A percentile compares a stretch with the other conserved stretches of the same genome.
Conservation (phyloP, 2,329 filamentous ascomycete species). For the Tolypocladium sp. region DNA sequence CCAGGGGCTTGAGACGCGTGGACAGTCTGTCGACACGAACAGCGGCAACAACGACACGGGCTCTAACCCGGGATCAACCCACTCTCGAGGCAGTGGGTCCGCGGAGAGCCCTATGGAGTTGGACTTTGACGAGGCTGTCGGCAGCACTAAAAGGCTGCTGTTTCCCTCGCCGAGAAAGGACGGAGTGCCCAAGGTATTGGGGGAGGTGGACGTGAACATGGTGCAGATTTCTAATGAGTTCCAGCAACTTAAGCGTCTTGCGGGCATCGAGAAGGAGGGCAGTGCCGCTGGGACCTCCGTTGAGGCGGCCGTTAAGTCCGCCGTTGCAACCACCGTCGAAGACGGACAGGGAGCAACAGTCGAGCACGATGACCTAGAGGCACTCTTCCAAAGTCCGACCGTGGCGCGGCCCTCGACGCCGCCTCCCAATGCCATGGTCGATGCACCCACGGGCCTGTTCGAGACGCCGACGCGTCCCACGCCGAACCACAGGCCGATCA, state of each 20-base stretch:
- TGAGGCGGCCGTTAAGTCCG: background rate
- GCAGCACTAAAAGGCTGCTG: conserved; percentile 57
- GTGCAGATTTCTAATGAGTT: conserved; percentile 32
- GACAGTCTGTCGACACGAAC: background rate
- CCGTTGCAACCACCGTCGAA: conserved; percentile 6
- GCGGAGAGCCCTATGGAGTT: conserved; percentile 47
- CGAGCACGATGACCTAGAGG: conserved; percentile 46
- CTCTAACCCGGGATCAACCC: conserved; percentile 33
- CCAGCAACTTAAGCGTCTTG: conserved; percentile 21
- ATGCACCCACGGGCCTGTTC: conserved; percentile 34
- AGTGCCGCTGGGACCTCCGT: too few species aligned
- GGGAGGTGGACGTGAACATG: conserved; percentile 46
- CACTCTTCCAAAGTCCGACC: conserved; percentile 56
- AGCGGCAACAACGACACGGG: conserved; percentile 7
- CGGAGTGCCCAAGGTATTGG: conserved; percentile 51
- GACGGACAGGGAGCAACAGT: conserved; percentile 11
- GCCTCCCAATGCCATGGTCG: conserved; percentile 34
- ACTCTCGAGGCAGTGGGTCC: conserved; percentile 46
- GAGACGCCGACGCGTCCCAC: conserved; percentile 57
- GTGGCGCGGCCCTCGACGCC: conserved; percentile 39
- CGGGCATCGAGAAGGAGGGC: conserved; percentile 33
- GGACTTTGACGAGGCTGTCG: conserved; percentile 37
- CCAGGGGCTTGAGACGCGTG: background rate
- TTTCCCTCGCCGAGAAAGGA: conserved; percentile 70
- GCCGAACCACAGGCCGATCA: conserved; percentile 51